Conservation (phyloP, 2,329 filamentous ascomycete species). For the Hymenoscyphus linearis region DNA sequence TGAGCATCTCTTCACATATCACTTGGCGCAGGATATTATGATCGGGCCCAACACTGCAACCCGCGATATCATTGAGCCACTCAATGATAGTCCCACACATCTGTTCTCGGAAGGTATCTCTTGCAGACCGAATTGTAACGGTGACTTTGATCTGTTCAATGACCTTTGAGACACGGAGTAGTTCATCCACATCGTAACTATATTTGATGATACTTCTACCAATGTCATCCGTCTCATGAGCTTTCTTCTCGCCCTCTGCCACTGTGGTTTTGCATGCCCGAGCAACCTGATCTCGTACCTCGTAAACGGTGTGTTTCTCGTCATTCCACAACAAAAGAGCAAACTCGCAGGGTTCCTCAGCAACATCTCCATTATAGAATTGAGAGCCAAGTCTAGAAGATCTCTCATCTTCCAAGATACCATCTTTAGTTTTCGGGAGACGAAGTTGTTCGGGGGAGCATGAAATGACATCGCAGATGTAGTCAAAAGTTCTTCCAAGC, state of each 20-base stretch:
- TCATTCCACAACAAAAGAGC: slow-evolving; percentile 94
- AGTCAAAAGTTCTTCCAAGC: slow-evolving; percentile 80
- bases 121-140: slow-evolving; percentile 85
- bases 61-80: slow-evolving; percentile 90
- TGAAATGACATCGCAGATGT: slow-evolving; percentile 95
- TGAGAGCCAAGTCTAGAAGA: slow-evolving; percentile 70
- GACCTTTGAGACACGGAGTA: slow-evolving; percentile 74
- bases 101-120: slow-evolving; percentile 94
- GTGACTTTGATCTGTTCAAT: slow-evolving; percentile 96
- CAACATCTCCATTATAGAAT: slow-evolving; percentile 64
- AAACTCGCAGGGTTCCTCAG: slow-evolving; percentile 66
- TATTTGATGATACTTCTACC: slow-evolving; percentile 83
- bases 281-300: slow-evolving; percentile 85
- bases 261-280: slow-evolving; percentile 74
- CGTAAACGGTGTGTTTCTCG: slow-evolving; percentile 92
- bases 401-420: slow-evolving; percentile 75
- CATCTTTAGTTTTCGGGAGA: slow-evolving; percentile 74
- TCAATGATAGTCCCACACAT: slow-evolving; percentile 98
- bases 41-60: slow-evolving; percentile 79
- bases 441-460: slow-evolving; percentile 95
- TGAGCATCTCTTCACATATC: slow-evolving; percentile 87
- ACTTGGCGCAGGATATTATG: slow-evolving; percentile 71
- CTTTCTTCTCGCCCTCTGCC: slow-evolving; percentile 65
- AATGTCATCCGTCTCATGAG: slow-evolving; percentile 82
- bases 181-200: slow-evolving; percentile 61